Evolutionary conservation across 2,329 filamentous ascomycete species (phyloP).

Genomic region (Colletotrichum sp.): DNA sequence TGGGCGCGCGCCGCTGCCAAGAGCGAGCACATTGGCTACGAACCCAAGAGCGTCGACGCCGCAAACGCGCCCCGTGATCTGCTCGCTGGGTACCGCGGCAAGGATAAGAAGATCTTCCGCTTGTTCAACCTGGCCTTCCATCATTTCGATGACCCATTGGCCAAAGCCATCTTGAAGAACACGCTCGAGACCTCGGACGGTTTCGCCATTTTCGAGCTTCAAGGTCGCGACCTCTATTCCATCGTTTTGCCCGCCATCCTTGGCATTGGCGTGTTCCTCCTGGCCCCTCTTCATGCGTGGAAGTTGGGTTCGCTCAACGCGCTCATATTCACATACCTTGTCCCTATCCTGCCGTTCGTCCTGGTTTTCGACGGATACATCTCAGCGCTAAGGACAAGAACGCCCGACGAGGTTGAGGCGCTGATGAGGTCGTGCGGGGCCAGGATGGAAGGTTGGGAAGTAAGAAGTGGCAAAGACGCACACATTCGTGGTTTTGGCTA

Average conservation of each 20-base stretch:
- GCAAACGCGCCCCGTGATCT: slow-evolving; percentile 60
- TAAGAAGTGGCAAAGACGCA: slow-evolving; percentile 50
- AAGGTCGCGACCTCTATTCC: slow-evolving; percentile 64
- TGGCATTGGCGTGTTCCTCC: slow-evolving; percentile 54
- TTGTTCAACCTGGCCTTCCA: slow-evolving; percentile 80
- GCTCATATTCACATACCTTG: slow-evolving; percentile 68
- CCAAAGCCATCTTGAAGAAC: slow-evolving; percentile 65
- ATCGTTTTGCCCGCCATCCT: slow-evolving; percentile 59
- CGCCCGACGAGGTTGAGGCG: slow-evolving; percentile 65
- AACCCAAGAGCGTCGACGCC: slow-evolving; percentile 69
- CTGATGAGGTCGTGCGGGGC: slow-evolving; percentile 61
- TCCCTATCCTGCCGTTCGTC: slow-evolving; percentile 72
- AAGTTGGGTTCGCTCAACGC: slow-evolving; percentile 57
- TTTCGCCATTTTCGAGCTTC: slow-evolving; percentile 78
- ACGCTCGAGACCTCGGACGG: slow-evolving; percentile 69
- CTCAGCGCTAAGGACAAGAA: slow-evolving; percentile 71
- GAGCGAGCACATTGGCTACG: slow-evolving; percentile 63
- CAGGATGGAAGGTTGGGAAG: slow-evolving; percentile 49
- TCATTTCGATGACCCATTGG: slow-evolving; percentile 73
- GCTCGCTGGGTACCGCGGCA: slow-evolving; percentile 33
- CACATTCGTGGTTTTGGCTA: slow-evolving; percentile 58
- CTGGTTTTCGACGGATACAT: slow-evolving; percentile 73
- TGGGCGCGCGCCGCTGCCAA: slow-evolving; percentile 60
- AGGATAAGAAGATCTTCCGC: slow-evolving; percentile 63
- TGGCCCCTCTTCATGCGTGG: slow-evolving; percentile 59